phyloP scores from a whole-genome alignment of 768 basidiomycete species.

The Hortiboletus flavorubellus region DNA sequence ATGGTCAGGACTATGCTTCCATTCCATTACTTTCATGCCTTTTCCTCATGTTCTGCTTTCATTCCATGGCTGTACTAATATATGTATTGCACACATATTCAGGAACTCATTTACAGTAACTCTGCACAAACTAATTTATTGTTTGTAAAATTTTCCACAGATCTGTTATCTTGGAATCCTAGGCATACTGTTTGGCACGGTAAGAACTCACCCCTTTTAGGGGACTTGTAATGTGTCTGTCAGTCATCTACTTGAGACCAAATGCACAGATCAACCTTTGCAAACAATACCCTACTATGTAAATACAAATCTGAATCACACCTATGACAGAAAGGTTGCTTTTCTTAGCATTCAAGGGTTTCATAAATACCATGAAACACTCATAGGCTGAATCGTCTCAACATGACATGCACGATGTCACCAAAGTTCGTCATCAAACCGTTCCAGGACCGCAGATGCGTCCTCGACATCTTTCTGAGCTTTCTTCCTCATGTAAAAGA shows the following conservation, averaged over 20 bases:
- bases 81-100: no score
- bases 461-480: slow-evolving; percentile 98
- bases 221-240: no score
- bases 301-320: not conserved
- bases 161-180: no score
- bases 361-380: not conserved
- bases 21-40: no score
- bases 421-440: slow-evolving; percentile 81
- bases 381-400: not conserved
- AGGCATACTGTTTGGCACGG: no score
- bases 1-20: no score
- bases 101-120: no score
- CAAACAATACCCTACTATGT: not conserved
- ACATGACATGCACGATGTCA: slow-evolving; percentile 26
- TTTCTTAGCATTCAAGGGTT: not conserved
- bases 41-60: no score
- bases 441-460: slow-evolving; percentile 68
- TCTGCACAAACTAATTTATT: no score
- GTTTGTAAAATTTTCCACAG: no score
- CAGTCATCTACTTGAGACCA: not conserved
- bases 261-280: not conserved
- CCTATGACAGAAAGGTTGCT: not conserved
- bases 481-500: slow-evolving; percentile 98
- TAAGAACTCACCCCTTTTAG: no score
- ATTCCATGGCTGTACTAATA: no score